phyloP scores from a whole-genome alignment of 1,284 basidiomycete species.

The Rhodotorula sp. region DNA sequence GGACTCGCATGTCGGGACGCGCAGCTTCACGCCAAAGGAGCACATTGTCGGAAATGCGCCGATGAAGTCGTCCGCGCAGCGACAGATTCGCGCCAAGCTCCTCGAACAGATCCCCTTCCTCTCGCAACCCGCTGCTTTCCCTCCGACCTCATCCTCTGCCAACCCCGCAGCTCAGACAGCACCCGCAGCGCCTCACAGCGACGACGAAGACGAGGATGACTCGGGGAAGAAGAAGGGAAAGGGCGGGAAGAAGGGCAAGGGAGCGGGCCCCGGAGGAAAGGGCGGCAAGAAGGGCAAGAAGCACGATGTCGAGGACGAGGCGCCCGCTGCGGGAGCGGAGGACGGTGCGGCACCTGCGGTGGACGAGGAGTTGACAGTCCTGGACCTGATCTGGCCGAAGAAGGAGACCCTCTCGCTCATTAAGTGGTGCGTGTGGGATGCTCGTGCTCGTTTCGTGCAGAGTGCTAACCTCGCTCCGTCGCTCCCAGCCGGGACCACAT shows the following conservation, averaged over 20 bases:
- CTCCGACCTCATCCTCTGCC: slow-evolving; percentile 1
- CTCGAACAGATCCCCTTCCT: slow-evolving; percentile 79
- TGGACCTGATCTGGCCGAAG: slow-evolving; percentile 97
- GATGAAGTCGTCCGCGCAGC: slow-evolving; percentile 90
- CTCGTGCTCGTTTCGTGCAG: background rate
- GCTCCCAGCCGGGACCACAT: slow-evolving; percentile 82
- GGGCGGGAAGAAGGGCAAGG: slow-evolving; percentile 47
- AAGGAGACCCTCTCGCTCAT: slow-evolving; percentile 89
- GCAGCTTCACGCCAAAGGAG: slow-evolving; percentile 76
- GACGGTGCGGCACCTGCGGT: slow-evolving; percentile 21
- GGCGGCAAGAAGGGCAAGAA: slow-evolving; percentile 50
- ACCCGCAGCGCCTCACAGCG: slow-evolving; percentile 2
- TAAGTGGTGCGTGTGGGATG: slow-evolving; percentile 74
- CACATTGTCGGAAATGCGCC: slow-evolving; percentile 92
- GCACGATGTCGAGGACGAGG: slow-evolving; percentile 28
- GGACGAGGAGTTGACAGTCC: slow-evolving; percentile 57
- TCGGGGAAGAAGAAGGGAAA: slow-evolving; percentile 52
- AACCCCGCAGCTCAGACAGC: background rate
- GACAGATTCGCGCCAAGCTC: slow-evolving; percentile 76
- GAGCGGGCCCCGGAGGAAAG: slow-evolving; percentile 44
- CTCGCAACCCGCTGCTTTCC: slow-evolving; percentile 40
- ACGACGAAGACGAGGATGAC: slow-evolving; percentile 35
- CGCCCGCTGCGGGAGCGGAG: slow-evolving; percentile 7
- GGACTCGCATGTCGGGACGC: background rate
- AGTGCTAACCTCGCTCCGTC: background rate